Evolutionary conservation across 2,329 filamentous ascomycete species (phyloP).

Genomic region (Alternaria brassicicola): DNA sequence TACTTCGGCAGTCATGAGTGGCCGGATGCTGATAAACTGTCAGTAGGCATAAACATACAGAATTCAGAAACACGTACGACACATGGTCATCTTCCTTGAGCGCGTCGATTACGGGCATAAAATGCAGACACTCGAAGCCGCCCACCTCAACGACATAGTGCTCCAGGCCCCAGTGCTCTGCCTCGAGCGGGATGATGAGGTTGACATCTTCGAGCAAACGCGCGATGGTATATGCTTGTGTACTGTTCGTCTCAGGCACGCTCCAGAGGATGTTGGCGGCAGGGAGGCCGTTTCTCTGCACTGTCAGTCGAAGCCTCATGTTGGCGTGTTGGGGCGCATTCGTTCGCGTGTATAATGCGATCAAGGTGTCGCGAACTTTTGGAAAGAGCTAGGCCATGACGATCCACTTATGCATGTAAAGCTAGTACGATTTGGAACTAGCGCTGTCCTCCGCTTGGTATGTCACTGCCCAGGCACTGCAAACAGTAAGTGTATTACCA

Average conservation of each 20-base stretch:
- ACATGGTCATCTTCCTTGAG: constrained; percentile 85
- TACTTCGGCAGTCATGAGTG: constrained; percentile 76
- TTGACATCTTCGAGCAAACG: constrained; percentile 80
- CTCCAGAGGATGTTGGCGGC: constrained; percentile 48
- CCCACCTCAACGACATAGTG: constrained; percentile 84
- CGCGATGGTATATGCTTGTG: constrained; percentile 65
- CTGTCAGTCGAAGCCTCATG: constrained; percentile 48
- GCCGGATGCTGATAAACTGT: constrained; percentile 67
- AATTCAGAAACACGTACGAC: constrained; percentile 60
- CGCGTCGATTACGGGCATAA: constrained; percentile 70
- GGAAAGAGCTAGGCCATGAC: constrained; percentile 7
- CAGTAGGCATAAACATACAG: not conserved
- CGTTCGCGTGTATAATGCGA: not conserved
- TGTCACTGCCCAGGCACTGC: not conserved
- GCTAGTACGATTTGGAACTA: not conserved
- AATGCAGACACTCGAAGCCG: constrained; percentile 87
- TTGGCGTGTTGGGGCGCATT: constrained; percentile 16
- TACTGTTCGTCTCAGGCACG: constrained; percentile 40
- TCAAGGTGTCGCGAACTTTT: constrained; percentile 11
- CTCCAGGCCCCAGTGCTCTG: constrained; percentile 81
- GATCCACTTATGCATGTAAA: not conserved
- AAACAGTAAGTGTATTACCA: constrained; percentile 4
- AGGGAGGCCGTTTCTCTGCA: constrained; percentile 47
- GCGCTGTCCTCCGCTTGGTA: not conserved
- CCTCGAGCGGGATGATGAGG: constrained; percentile 80